Evolutionary conservation across 2,329 filamentous ascomycete species (phyloP).

Genomic region (Ceratocystis cacaofunesta): DNA sequence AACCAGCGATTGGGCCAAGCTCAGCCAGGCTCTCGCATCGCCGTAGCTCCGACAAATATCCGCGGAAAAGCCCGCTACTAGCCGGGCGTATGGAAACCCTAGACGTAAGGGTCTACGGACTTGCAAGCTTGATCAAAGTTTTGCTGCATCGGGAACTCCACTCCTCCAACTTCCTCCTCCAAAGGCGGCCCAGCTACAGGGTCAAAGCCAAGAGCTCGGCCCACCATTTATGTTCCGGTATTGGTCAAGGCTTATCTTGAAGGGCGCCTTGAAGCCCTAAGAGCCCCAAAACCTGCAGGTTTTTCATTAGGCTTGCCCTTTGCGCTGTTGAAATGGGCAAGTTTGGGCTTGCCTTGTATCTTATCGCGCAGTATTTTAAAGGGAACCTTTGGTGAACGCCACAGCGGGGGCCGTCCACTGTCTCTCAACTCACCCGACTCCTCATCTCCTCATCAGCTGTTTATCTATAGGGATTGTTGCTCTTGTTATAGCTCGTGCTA

Average conservation of each 20-base stretch:
- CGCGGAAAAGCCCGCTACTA: not conserved
- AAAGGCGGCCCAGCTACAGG: not conserved
- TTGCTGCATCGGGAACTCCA: not conserved
- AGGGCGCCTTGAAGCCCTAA: not conserved
- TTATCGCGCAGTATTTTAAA: not conserved
- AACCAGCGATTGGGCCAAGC: no score
- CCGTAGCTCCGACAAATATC: not conserved
- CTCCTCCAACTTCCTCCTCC: not conserved
- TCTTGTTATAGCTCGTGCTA: not conserved
- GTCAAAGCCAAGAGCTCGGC: not conserved
- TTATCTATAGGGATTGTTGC: not conserved
- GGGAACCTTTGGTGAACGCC: not conserved
- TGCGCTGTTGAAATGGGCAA: not conserved
- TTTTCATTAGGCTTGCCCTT: not conserved
- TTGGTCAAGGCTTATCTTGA: constrained; percentile 1
- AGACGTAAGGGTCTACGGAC: not conserved
- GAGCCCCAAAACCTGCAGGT: not conserved
- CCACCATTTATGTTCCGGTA: not conserved
- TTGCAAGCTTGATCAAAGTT: not conserved
- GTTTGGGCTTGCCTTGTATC: not conserved
- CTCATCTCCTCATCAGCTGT: not conserved
- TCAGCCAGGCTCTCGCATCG: no score
- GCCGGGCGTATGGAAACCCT: not conserved
- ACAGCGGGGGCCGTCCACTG: not conserved
- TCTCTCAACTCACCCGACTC: not conserved